Evolutionary conservation across 176 grass and related monocot species (phyloP).

Genomic region (Musa acuminata): DNA sequence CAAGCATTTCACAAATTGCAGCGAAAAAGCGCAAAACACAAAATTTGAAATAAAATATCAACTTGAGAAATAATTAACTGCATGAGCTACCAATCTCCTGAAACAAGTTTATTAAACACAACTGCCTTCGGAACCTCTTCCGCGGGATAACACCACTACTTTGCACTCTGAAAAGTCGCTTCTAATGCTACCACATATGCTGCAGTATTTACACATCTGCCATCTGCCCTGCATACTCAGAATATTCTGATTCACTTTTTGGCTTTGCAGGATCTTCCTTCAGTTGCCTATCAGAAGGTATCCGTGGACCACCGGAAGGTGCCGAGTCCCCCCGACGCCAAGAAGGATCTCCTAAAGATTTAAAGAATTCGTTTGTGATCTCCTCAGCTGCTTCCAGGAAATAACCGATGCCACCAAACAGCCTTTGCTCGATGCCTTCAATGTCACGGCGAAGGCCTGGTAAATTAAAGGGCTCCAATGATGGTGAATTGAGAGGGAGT

Average conservation of each 20-base stretch:
- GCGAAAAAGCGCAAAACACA: no score
- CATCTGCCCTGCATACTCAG: conserved; percentile 50
- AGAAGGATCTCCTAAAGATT: conserved; percentile 30
- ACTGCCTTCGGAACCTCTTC: no score
- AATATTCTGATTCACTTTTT: conserved; percentile 28
- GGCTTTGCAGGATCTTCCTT: conserved; percentile 19
- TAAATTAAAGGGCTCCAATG: conserved; percentile 43
- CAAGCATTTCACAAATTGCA: no score
- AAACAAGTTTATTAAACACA: no score
- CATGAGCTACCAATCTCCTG: no score
- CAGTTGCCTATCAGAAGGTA: conserved; percentile 23
- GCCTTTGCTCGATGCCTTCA: conserved; percentile 50
- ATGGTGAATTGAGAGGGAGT: not conserved
- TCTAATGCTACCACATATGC: no score
- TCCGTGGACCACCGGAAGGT: conserved; percentile 1
- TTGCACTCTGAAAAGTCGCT: no score
- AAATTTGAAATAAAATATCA: no score
- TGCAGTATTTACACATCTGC: conserved; percentile 38
- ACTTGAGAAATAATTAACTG: no score
- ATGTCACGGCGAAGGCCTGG: conserved; percentile 61
- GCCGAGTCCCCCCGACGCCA: conserved; percentile 16
- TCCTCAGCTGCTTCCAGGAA: conserved; percentile 54
- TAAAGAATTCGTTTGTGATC: conserved; percentile 46
- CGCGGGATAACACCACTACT: no score
- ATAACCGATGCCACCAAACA: conserved; percentile 30